Conservation (phyloP, 2,329 filamentous ascomycete species). For the Polychaeton citri region DNA sequence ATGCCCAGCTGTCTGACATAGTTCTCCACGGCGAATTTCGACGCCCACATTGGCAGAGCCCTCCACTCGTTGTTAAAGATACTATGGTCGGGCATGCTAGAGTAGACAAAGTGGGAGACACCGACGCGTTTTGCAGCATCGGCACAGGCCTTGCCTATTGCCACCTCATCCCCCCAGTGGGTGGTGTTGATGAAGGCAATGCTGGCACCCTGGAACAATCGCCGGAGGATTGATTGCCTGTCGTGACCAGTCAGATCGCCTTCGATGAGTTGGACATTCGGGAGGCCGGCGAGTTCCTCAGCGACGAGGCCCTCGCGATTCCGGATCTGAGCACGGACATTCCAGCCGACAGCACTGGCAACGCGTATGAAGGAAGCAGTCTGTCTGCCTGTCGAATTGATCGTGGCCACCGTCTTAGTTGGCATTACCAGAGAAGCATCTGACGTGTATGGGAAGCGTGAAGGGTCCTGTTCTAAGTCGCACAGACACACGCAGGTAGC, state of each 20-base stretch:
- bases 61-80: slow-evolving; percentile 66
- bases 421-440: slow-evolving; percentile 15
- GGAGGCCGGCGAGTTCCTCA: slow-evolving; percentile 67
- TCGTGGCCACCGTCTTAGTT: slow-evolving; percentile 74
- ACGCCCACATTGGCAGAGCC: slow-evolving; percentile 76
- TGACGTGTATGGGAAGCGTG: too few species aligned
- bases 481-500: too few species aligned
- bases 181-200: slow-evolving; percentile 97
- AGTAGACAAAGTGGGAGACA: slow-evolving; percentile 88
- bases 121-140: slow-evolving; percentile 76
- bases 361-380: slow-evolving; percentile 90
- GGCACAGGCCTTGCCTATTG: slow-evolving; percentile 76
- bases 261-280: slow-evolving; percentile 64
- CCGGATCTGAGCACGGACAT: slow-evolving; percentile 81
- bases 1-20: slow-evolving; percentile 74
- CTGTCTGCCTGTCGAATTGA: slow-evolving; percentile 92
- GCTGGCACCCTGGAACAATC: slow-evolving; percentile 61
- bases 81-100: slow-evolving; percentile 90
- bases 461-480: too few species aligned
- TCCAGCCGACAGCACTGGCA: slow-evolving; percentile 83
- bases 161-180: slow-evolving; percentile 87
- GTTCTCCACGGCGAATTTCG: slow-evolving; percentile 85
- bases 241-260: slow-evolving; percentile 43
- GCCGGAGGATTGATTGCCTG: slow-evolving; percentile 15
- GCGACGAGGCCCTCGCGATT: slow-evolving; percentile 80